Conservation (phyloP, 2,329 filamentous ascomycete species). For the Intubia oerlemansii region DNA sequence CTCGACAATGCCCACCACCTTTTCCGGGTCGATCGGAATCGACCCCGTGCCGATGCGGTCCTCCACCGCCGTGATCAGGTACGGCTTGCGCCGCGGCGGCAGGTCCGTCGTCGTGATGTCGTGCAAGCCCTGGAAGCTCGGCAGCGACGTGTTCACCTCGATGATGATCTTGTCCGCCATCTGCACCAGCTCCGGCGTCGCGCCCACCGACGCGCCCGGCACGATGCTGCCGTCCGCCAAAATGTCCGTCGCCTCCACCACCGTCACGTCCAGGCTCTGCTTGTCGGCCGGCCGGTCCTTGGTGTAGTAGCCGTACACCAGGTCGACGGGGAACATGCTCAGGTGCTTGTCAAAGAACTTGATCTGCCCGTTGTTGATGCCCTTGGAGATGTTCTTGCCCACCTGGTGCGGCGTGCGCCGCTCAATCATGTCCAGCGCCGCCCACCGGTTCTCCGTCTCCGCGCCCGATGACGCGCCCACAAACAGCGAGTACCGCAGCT, state of each 20-base stretch:
- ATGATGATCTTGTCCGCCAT: slow-evolving; percentile 89
- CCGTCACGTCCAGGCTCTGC: slow-evolving; percentile 59
- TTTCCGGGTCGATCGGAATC: slow-evolving; percentile 64
- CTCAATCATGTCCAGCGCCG: slow-evolving; percentile 76
- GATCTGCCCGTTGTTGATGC: slow-evolving; percentile 74
- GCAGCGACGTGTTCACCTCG: slow-evolving; percentile 73
- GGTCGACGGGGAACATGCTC: slow-evolving; percentile 75
- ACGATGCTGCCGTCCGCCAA: slow-evolving; percentile 79
- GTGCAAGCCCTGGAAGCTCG: slow-evolving; percentile 71
- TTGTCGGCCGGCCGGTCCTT: slow-evolving; percentile 52
- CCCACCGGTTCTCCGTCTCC: slow-evolving; percentile 85
- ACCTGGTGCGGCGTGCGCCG: slow-evolving; percentile 70
- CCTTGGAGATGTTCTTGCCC: slow-evolving; percentile 74
- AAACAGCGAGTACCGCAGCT: slow-evolving; percentile 72
- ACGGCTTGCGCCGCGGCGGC: slow-evolving; percentile 63
- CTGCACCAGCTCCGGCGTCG: slow-evolving; percentile 68
- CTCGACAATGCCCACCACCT: slow-evolving; percentile 68
- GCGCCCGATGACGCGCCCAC: slow-evolving; percentile 78
- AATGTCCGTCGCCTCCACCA: slow-evolving; percentile 73
- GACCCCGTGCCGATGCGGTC: slow-evolving; percentile 69
- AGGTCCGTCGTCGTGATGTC: slow-evolving; percentile 81
- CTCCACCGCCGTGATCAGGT: slow-evolving; percentile 66
- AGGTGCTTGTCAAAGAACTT: slow-evolving; percentile 89
- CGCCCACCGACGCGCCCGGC: slow-evolving; percentile 67
- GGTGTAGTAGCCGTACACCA: slow-evolving; percentile 77